Evolutionary conservation across 2,329 filamentous ascomycete genomes (phyloP), one percentile per base, ranked within the genome.

Genomic region (Dichotomopilus funicola): DNA sequence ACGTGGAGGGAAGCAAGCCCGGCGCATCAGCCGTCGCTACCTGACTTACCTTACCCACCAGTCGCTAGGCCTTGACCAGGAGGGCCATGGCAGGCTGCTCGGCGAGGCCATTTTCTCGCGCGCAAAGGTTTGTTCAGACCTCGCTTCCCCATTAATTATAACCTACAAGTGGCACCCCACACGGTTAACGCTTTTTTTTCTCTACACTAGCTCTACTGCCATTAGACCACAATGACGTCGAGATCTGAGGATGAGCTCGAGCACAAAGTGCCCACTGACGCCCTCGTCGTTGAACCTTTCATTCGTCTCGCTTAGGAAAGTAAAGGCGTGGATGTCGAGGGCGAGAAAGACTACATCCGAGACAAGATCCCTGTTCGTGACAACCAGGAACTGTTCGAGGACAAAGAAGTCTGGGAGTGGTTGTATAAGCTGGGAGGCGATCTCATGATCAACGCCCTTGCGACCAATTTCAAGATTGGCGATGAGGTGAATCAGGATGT

Each of bases 1-100:
- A 75, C 2, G 70, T 76, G 1, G 75, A 77, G 58, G 75, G 75
- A 9, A 75, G 75, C 48, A 77, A 77, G 51, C 75, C 75, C 0
- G 75, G 75, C 12, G 75, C 75, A 7, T 67, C 75, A 0, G 73
- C 74, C 0, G 69, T 75, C 65, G 71, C 74, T 0, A 69, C 72
- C 0, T 77, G 72, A 71, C 65, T 77, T 6, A 69, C 74, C 0
- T 77, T 6, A 69, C 74, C 0, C 73, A 77, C 60, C 65, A 70
- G 45, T 71, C 67, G 4, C 74, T 77, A 7, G 74, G 75, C 0
- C 64, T 76, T 0, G 60, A 69, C 13, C 67, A 68, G 1, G 52
- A 66, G 12, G 75, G 75, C 0, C 76, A 77, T 33, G 75, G 75
- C 0, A 62, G 63, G 13, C 64, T 77, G 1, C 66, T 77, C 0